Evolutionary conservation across 192 early-diverging fungal genomes (phyloP).

Genomic region (Podila minutissima): DNA sequence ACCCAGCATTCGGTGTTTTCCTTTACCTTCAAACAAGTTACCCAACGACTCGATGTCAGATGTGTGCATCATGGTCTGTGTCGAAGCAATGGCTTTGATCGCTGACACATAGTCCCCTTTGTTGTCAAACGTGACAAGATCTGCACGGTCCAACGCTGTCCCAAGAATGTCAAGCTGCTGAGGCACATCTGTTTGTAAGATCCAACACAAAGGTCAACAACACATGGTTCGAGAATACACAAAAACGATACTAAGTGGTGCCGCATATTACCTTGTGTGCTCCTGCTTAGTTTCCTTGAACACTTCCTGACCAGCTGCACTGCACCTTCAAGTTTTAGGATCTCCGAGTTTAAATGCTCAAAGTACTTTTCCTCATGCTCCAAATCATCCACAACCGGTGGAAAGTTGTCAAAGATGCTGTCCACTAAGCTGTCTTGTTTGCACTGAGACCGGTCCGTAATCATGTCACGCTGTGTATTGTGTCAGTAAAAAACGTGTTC

Average conservation of each 20-base stretch:
- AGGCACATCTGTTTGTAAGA: slow-evolving; percentile 35
- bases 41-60: slow-evolving; percentile 46
- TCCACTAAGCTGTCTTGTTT: slow-evolving; percentile 56
- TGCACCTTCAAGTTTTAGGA: slow-evolving; percentile 37
- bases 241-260: background rate
- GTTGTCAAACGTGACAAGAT: slow-evolving; percentile 27
- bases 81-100: slow-evolving; percentile 24
- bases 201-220: background rate
- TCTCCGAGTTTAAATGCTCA: slow-evolving; percentile 40
- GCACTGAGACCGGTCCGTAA: slow-evolving; percentile 39
- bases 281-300: slow-evolving; percentile 26
- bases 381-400: slow-evolving; percentile 30
- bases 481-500: background rate
- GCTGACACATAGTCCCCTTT: slow-evolving; percentile 21
- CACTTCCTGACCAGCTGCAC: slow-evolving; percentile 23
- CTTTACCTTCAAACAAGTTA: slow-evolving; percentile 46
- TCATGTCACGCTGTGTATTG: slow-evolving; percentile 40
- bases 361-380: slow-evolving; percentile 58
- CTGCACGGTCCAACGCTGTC: slow-evolving; percentile 13
- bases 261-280: slow-evolving; percentile 38
- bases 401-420: slow-evolving; percentile 44
- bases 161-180: slow-evolving; percentile 33
- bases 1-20: background rate
- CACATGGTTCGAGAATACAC: background rate
- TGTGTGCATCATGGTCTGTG: slow-evolving; percentile 36